Base-by-base conservation (phyloP, 2,329 filamentous ascomycete genomes). In the Beauveria scarabaeidicola region DNA sequence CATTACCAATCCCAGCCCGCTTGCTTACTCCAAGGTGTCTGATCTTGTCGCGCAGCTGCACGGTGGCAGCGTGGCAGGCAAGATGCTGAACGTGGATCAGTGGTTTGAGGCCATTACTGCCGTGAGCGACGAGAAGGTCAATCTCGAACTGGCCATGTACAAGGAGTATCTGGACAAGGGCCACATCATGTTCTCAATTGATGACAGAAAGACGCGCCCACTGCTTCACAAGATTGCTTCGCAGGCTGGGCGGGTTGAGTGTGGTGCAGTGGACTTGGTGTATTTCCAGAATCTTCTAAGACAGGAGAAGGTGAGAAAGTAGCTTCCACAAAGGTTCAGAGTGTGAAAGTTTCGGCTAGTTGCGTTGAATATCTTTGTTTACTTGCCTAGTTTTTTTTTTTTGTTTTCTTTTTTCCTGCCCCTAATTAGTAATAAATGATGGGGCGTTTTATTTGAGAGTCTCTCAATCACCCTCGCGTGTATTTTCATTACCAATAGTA, bases 81-180 rank as follows among this genome's bases (percentile, higher is more conserved):
- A 29, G 46, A 41, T 58, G 55, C 38, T 58, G 3, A 46, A 41
- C 15, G n/a, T 41, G 27, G 55, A 48, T 6, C 32, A 36, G 55
- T 58, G 55, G 55, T 51, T 58, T 21, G 55, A 58, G 44, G 32
- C 44, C 3, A 43, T 44, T 6, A 58, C 55, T 2, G 23, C 36
- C 9, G 44, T 52, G 17, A 51, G 55, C 46, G 17, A 17, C 32
- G 55, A 58, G 23, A 50, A 51, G 19, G 27, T 52, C 25, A 52
- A 43, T 11, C 17, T 58, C 10, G 55, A 52, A 38, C 40, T 58
- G 15, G 21, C 46, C 36, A 58, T 58, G 55, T 58, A 52, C 36
- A 58, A 52, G 47, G 55, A 52, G 23, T 44, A 58, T 36, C 11
- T 52, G 21, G 47, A 44, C 17, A 58, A 51, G 32, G 55, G 55